Conservation (phyloP, 257 asterid species). For the Ilex aquifolium region DNA sequence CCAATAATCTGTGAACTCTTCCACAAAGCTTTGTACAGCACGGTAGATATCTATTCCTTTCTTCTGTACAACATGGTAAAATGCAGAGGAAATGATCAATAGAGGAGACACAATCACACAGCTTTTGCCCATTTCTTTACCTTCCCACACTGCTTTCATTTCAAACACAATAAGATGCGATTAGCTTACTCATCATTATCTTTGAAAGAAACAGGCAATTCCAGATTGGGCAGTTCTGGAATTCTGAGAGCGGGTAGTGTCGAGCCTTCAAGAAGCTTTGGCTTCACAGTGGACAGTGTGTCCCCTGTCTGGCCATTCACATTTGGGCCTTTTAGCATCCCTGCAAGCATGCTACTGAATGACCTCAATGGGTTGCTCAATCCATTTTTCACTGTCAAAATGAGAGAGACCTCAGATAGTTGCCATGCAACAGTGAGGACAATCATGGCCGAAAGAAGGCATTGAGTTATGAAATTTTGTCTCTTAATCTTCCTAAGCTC, state of each 20-base stretch:
- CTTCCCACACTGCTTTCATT: too few relatives aligned
- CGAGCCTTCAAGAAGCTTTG: conserved; percentile 22
- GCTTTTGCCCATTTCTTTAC: too few relatives aligned
- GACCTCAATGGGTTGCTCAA: conserved; percentile 51
- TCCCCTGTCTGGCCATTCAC: conserved; percentile 12
- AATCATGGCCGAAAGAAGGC: conserved; percentile 58
- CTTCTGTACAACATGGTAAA: background rate
- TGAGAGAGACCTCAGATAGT: conserved; percentile 63
- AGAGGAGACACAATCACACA: too few relatives aligned
- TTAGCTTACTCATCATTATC: conserved; percentile 22
- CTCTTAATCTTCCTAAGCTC: conserved; percentile 48
- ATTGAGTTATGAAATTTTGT: conserved; percentile 68
- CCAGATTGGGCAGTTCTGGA: conserved; percentile 39
- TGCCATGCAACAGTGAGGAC: conserved; percentile 72
- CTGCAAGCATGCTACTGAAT: conserved; percentile 23
- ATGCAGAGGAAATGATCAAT: background rate
- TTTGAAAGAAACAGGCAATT: conserved; percentile 28
- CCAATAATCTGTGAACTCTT: background rate
- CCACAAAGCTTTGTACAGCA: background rate
- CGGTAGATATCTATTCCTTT: background rate
- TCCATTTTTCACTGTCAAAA: conserved; percentile 46
- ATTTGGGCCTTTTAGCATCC: conserved; percentile 16
- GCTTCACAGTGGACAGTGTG: conserved; percentile 14
- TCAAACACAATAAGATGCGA: too few relatives aligned
- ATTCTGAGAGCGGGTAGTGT: conserved; percentile 38